Conservation (phyloP, 768 basidiomycete species). For the Cystofilobasidium bisporidii region DNA sequence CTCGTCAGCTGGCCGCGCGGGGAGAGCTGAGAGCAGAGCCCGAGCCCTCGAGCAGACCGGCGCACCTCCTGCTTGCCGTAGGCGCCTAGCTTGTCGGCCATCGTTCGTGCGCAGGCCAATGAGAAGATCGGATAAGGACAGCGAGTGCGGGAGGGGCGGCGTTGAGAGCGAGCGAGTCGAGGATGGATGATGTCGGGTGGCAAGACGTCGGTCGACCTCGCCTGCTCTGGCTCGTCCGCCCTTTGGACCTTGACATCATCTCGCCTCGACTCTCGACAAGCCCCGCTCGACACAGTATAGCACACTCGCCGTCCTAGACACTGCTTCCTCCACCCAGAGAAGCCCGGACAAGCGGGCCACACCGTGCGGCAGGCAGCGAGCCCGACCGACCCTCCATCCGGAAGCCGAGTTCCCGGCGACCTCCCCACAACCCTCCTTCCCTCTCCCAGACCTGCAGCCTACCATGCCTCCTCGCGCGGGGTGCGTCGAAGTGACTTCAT, state of each 20-base stretch:
- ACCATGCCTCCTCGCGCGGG: slow-evolving; percentile 25
- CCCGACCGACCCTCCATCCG: too few species aligned
- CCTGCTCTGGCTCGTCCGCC: background rate
- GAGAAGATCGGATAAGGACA: background rate
- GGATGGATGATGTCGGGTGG: background rate
- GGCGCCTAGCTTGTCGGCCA: background rate
- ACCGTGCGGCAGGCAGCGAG: too few species aligned
- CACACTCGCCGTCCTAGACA: too few species aligned
- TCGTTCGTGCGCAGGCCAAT: background rate
- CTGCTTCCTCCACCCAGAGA: too few species aligned
- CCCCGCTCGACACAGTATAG: too few species aligned
- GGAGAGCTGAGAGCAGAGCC: background rate
- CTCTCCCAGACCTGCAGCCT: background rate
- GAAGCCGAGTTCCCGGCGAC: too few species aligned
- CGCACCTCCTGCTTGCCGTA: slow-evolving; percentile 10
- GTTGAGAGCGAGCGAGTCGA: background rate
- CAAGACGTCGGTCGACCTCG: background rate
- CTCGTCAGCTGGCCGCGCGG: background rate
- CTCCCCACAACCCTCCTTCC: background rate
- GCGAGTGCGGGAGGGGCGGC: background rate
- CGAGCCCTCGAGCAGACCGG: background rate
- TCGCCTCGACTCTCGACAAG: background rate
- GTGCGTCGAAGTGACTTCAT: slow-evolving; percentile 4
- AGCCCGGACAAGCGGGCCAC: too few species aligned
- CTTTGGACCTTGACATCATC: background rate